Evolutionary conservation across 768 basidiomycete species (phyloP), one percentile per base, ranked within the genome.

Genomic region (Sistotremastrum suecicum): DNA sequence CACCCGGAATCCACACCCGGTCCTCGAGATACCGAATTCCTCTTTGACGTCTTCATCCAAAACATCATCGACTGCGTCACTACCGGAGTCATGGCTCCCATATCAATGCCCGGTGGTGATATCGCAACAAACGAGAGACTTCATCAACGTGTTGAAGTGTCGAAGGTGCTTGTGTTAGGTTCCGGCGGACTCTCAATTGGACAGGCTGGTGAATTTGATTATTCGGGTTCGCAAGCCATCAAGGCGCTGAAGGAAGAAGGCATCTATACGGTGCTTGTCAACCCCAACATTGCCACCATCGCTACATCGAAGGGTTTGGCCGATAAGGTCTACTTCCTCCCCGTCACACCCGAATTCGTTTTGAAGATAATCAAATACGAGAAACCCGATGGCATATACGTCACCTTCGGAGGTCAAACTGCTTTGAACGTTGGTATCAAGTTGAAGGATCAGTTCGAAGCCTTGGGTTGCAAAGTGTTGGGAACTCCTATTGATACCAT

Each of bases 291-390:
- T 54, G 95, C 95, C 20, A 99, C 95, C 36, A 99, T 97, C 54
- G 91, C 91, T 39, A 95, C 91, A 1, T 92, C 89, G 41, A 91
- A 91, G 56, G 92, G 95, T 50, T 77, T 99, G 43, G 95, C 95
- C 28, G 95, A 99, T 71, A 98, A 98, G 64, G 94, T 99, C 42
- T 99, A 98, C 70, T 99, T 98, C 76, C 74, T 99, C 7, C 95
- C 95, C 40, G 95, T 98, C 47, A 98, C 88, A 8, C 88, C 91
- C 50, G 95, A 99, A 51, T 98, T 95, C 55, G 91, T 98, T 47
- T 83, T 84, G 60, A 95, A 92, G 67, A 83, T 99, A 66, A 95
- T 99, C 73, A 83, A 90, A 65, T 95, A 86, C 67, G 95, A 99
- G 72, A 87, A 90, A 60, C 95, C 95, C 1, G 94, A 98, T 57